These are phyloP conservation scores for Cryptosporidium sp. DNA, from an alignment of 169 alveolate species.

Conservation along the genomic window DNA sequence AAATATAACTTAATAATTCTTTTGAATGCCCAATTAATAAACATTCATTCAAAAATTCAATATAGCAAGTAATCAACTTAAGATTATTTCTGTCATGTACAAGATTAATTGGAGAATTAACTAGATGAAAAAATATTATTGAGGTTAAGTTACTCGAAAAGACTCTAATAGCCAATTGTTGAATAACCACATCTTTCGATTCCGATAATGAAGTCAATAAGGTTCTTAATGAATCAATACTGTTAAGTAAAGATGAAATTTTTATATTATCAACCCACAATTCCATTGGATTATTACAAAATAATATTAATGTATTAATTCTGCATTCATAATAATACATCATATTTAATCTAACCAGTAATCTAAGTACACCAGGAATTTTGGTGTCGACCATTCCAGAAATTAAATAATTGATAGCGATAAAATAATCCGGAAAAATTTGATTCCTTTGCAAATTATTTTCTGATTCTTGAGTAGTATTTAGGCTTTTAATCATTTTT, in stretches of 20 bases:
- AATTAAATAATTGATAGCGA: constrained; percentile 52
- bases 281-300: constrained; percentile 43
- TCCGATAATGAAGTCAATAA: constrained; percentile 55
- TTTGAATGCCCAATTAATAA: constrained; percentile 71
- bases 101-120: constrained; percentile 41
- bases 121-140: constrained; percentile 42
- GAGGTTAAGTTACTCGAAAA: constrained; percentile 52
- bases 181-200: constrained; percentile 25
- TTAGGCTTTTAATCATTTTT: not conserved
- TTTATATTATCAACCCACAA: constrained; percentile 57
- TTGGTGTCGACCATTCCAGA: constrained; percentile 72
- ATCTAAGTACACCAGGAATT: constrained; percentile 69
- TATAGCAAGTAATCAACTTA: constrained; percentile 46
- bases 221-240: constrained; percentile 63
- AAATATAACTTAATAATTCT: constrained; percentile 21
- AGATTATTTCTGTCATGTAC: constrained; percentile 45
- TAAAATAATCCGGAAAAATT: constrained; percentile 60
- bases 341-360: constrained; percentile 41
- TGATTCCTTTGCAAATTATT: constrained; percentile 31
- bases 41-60: constrained; percentile 70
- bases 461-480: not conserved
- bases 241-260: constrained; percentile 31
- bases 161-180: constrained; percentile 40
- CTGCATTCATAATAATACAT: constrained; percentile 70
- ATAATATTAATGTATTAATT: constrained; percentile 47